Percentiles rank a stretch among this genome's conserved stretches.
These are phyloP conservation scores for Amanita brunnescens DNA, from an alignment of 768 basidiomycete genomes.

Conservation along the genomic window DNA sequence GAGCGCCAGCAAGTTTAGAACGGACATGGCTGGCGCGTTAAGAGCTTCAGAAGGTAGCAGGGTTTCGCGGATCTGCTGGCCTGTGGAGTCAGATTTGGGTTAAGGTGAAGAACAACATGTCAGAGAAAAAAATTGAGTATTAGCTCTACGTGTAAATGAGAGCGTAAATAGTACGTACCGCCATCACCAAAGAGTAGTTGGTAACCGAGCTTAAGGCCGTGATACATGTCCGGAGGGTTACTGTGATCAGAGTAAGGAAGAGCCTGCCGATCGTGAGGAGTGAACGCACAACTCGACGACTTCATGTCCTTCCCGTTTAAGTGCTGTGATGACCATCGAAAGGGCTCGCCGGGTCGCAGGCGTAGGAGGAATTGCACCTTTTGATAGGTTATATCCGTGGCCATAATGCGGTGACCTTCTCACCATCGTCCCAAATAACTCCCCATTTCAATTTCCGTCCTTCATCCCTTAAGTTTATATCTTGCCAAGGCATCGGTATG, in stretches of 20 bases:
- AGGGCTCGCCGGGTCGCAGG: constrained; percentile 58
- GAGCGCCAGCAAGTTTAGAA: constrained; percentile 19
- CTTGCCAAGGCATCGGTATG: constrained; percentile 40
- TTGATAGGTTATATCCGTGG: not conserved
- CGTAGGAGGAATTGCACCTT: constrained; percentile 51
- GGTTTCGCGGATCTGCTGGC: constrained; percentile 30
- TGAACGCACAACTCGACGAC: constrained; percentile 49
- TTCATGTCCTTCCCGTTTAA: constrained; percentile 54
- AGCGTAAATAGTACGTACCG: constrained; percentile 24
- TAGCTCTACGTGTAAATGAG: not conserved
- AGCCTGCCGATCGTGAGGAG: not conserved
- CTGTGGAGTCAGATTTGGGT: constrained; percentile 20
- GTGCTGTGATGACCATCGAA: constrained; percentile 38
- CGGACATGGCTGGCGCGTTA: constrained; percentile 15
- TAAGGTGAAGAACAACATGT: constrained; percentile 3
- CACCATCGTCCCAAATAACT: constrained; percentile 57
- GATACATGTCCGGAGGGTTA: constrained; percentile 38
- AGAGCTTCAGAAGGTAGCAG: constrained; percentile 26
- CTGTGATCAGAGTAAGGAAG: constrained; percentile 9
- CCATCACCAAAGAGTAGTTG: constrained; percentile 51
- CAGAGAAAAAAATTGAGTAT: not conserved
- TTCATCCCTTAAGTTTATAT: constrained; percentile 36
- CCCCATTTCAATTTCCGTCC: constrained; percentile 51
- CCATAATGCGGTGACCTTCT: constrained; percentile 11
- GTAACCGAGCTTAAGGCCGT: constrained; percentile 43